Evolutionary conservation across 1,284 basidiomycete species (phyloP), one percentile per base, ranked within the genome.

Genomic region (Mycosarcoma mackinlayi): DNA sequence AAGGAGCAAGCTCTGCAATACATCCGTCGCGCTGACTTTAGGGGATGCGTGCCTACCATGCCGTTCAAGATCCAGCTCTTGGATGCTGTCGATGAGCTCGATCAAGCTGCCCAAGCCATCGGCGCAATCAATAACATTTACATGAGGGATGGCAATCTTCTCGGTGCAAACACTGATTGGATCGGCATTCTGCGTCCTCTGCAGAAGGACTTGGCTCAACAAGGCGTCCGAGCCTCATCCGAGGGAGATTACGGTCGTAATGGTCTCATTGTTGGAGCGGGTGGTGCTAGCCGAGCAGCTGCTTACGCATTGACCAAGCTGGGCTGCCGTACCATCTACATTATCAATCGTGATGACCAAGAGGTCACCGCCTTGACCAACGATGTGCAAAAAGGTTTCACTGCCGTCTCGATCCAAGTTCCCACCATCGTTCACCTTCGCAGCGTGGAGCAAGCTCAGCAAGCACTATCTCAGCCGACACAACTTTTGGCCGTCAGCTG

Each of bases 111-210:
- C 23, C 27, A 35, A 10, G 49, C 49, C 19, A 52, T 52, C 16
- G 49, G 49, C 13, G 49, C 49, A 21, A 52, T 52, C 49, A 52
- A 52, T 39, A 52, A 52, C 49, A 25, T 52, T n/a, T 52, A 52
- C 30, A 38, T 21, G 18, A 31, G 49, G 19, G 49, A 31, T 27
- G 49, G 49, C 11, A 41, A 31, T n/a, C 19, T 52, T 27, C 28
- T 52, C 4, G 49, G 49, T 33, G 49, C 49, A 38, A 52, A 52
- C 49, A 52, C 38, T 9, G 49, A 52, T 23, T 52, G 49, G 49
- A 52, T 52, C 38, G 49, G 49, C 19, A 52, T 52, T 28, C 23
- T 52, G 49, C 49, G 49, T 16, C 49, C 49, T 6, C 21, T 52
- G 49, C 27, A 52, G 49, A 52, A 52, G 23, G 49, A 52, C 3